Evolutionary conservation across 1,284 basidiomycete species (phyloP), one percentile per base, ranked within the genome.

Genomic region (Naganishia sp.): DNA sequence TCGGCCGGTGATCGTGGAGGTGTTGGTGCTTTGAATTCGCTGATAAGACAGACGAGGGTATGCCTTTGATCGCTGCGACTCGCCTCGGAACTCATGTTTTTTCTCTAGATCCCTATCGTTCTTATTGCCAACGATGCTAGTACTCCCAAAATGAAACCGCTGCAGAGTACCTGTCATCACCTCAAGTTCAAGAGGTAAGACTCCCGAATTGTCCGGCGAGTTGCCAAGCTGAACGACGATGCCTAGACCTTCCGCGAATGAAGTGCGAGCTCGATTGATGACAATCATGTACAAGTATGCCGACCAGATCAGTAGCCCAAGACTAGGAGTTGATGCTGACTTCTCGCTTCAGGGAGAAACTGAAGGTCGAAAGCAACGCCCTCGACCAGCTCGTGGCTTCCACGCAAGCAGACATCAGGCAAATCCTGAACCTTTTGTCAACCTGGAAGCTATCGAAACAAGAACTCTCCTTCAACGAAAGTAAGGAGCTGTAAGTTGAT

Each of bases 361-460:
- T 99, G 85, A 92, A 93, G 79, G 83, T 98, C 35, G 89, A 91
- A 0, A 85, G 87, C 1, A 92, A 92, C 67, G 95, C 95, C 43
- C 83, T 99, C 54, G 95, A 98, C 74, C 90, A 96, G 76, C 88
- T 99, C 32, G 86, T 99, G 68, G 81, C 83, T 10, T 90, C 94
- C 6, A 85, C 93, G 11, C 91, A 96, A 72, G 94, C 92, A 3
- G 95, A 99, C 78, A 95, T 99, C 67, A 90, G 95, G 6, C 92
- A 95, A 75, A 91, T 99, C 6, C 82, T 98, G 71, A 99, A 98
- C 76, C 98, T 99, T 93, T 83, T 99, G 6, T 95, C 94, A 11
- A 98, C 94, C 0, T 99, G 92, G 91, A 92, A 88, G 75, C 80
- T 94, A 25, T 88, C 88, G 17, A 88, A 84, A 72, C 87, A 82